These are phyloP conservation scores for Hypomyces perniciosus DNA, from an alignment of 2,329 filamentous ascomycete genomes.

Conservation along the genomic window DNA sequence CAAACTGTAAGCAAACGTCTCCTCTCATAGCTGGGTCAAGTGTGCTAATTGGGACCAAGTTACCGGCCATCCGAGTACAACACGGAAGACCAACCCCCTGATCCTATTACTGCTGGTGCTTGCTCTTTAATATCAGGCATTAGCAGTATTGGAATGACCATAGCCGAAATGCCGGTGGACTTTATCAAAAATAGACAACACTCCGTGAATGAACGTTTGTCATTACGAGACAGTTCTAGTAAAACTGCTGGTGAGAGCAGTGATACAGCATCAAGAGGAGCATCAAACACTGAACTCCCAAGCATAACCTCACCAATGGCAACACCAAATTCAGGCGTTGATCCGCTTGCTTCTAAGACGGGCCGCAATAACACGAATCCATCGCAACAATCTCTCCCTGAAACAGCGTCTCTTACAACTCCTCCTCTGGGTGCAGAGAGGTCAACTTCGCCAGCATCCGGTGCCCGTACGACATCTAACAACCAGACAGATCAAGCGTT, in stretches of 20 bases:
- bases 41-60: conserved; percentile 25
- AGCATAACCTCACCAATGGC: neutral
- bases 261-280: conserved; percentile 5
- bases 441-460: neutral
- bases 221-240: neutral
- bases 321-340: no score
- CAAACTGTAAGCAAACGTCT: conserved; percentile 54
- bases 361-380: no score
- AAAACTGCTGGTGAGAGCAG: conserved; percentile 8
- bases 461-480: conserved; percentile 4
- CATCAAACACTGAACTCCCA: conserved; percentile 6
- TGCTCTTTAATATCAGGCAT: conserved; percentile 78
- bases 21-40: no score
- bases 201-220: neutral
- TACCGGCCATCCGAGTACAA: conserved; percentile 60
- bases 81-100: conserved; percentile 70
- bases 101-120: conserved; percentile 72
- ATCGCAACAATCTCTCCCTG: neutral
- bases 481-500: conserved; percentile 4
- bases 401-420: neutral
- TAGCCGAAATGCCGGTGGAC: conserved; percentile 65
- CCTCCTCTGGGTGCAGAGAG: neutral
- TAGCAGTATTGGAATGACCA: conserved; percentile 71
- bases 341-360: no score
- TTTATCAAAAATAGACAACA: conserved; percentile 39